A percentile compares a stretch with the other conserved stretches of the same genome.
phyloP scores from a whole-genome alignment of 1,284 basidiomycete genomes.

The Vanrija sp. region DNA sequence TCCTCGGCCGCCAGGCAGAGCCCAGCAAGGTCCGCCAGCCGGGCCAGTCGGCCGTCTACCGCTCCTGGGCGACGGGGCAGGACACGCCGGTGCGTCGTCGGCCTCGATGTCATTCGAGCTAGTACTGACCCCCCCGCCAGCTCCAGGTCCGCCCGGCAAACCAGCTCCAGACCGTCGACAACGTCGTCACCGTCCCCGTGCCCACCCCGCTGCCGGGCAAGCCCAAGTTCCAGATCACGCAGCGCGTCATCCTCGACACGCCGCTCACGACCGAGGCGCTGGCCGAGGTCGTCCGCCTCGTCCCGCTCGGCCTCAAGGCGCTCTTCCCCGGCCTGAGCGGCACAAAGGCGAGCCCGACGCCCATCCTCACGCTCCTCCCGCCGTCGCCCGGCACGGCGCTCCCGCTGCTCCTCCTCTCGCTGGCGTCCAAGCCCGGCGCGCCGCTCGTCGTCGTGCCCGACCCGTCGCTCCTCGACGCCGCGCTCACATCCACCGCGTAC shows the following conservation, averaged over 20 bases:
- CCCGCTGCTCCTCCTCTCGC: constrained; percentile 37
- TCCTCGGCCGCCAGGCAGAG: constrained; percentile 48
- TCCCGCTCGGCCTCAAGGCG: constrained; percentile 33
- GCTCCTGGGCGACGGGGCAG: constrained; percentile 47
- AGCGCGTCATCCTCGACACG: constrained; percentile 38
- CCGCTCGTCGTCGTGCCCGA: constrained; percentile 36
- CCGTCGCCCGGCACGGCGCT: constrained; percentile 32
- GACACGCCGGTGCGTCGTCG: constrained; percentile 36
- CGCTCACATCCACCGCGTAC: constrained; percentile 21
- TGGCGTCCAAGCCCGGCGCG: constrained; percentile 21
- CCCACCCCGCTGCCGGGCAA: constrained; percentile 9
- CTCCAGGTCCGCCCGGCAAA: constrained; percentile 43
- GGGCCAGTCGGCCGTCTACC: constrained; percentile 43
- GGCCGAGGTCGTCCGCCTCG: constrained; percentile 30
- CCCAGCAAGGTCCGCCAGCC: constrained; percentile 36
- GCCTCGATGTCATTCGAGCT: too few relatives aligned
- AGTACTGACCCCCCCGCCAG: constrained; percentile 17
- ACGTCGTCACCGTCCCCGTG: constrained; percentile 22
- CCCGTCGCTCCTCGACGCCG: constrained; percentile 22
- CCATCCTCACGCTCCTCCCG: constrained; percentile 33
- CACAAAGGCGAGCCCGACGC: constrained; percentile 12
- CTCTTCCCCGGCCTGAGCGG: constrained; percentile 31
- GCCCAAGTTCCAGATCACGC: constrained; percentile 4
- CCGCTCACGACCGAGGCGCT: constrained; percentile 29
- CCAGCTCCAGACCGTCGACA: constrained; percentile 38